These are phyloP conservation scores for Zalerion maritima DNA, from an alignment of 495 filamentous ascomycete genomes.

Conservation along the genomic window DNA sequence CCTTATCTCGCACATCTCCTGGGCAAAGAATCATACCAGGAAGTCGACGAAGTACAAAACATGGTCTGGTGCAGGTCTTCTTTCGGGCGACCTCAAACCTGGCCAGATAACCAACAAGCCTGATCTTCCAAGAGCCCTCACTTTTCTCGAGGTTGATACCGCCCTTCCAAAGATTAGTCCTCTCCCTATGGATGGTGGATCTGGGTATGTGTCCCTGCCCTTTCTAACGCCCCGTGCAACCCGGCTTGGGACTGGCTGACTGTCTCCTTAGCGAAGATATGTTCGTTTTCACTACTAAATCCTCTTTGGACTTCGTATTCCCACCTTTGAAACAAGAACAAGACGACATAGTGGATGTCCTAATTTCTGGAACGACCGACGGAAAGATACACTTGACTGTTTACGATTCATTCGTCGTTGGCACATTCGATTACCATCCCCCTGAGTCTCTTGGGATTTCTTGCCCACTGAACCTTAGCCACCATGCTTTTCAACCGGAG, in stretches of 20 bases:
- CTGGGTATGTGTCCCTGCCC: slow-evolving; percentile 40
- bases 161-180: slow-evolving; percentile 67
- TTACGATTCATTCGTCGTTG: slow-evolving; percentile 81
- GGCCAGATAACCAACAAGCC: slow-evolving; percentile 19
- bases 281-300: slow-evolving; percentile 48
- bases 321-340: slow-evolving; percentile 44
- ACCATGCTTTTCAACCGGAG: slow-evolving; percentile 58
- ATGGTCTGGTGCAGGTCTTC: slow-evolving; percentile 12
- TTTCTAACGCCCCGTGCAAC: no score
- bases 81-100: slow-evolving; percentile 20
- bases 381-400: slow-evolving; percentile 72
- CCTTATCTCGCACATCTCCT: slow-evolving; percentile 52
- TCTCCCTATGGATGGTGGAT: slow-evolving; percentile 43
- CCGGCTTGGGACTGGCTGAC: slow-evolving; percentile 13
- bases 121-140: slow-evolving; percentile 65
- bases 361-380: slow-evolving; percentile 63
- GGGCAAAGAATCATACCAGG: slow-evolving; percentile 53
- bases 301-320: slow-evolving; percentile 57
- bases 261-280: slow-evolving; percentile 43
- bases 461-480: slow-evolving; percentile 25
- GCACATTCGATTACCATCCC: slow-evolving; percentile 39
- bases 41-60: slow-evolving; percentile 13
- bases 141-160: slow-evolving; percentile 63
- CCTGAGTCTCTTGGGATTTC: slow-evolving; percentile 11
- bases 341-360: slow-evolving; percentile 62